phyloP scores from a whole-genome alignment of 768 basidiomycete species.

The Calocera cornea region DNA sequence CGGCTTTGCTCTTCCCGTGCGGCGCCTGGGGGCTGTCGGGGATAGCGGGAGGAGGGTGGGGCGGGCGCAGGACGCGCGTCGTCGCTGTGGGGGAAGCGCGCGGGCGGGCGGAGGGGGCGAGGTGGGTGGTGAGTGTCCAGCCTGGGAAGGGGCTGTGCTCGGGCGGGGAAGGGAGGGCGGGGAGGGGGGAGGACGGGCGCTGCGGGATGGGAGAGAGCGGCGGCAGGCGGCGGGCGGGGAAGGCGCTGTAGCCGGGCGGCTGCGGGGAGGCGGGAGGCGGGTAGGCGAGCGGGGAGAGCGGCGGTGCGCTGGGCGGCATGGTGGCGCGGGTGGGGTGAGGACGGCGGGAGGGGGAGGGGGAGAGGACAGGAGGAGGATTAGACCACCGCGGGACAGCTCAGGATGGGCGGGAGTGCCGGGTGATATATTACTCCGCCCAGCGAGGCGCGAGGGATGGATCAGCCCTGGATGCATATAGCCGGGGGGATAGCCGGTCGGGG shows the following conservation, averaged over 20 bases:
- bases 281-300: neutral
- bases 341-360: neutral
- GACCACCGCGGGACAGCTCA: no score
- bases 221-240: neutral
- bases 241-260: neutral
- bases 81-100: slow-evolving; percentile 6
- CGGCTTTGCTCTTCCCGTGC: slow-evolving; percentile 11
- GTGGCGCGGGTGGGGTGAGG: no score
- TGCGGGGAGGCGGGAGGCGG: neutral
- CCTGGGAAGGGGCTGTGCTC: neutral
- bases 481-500: no score
- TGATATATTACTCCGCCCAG: no score
- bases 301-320: neutral
- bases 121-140: slow-evolving; percentile 14
- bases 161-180: neutral
- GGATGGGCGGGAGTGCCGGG: no score
- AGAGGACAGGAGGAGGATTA: neutral
- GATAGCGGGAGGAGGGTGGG: no score
- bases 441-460: no score
- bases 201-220: neutral
- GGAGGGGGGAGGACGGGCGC: neutral
- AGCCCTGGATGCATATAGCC: no score
- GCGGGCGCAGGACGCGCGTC: neutral
- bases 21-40: slow-evolving; percentile 4
- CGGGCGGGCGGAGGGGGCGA: slow-evolving; percentile 18